Percentiles rank a stretch among this genome's conserved stretches.
Evolutionary conservation across 2,329 filamentous ascomycete species (phyloP).

Genomic region (Calonectria montana): DNA sequence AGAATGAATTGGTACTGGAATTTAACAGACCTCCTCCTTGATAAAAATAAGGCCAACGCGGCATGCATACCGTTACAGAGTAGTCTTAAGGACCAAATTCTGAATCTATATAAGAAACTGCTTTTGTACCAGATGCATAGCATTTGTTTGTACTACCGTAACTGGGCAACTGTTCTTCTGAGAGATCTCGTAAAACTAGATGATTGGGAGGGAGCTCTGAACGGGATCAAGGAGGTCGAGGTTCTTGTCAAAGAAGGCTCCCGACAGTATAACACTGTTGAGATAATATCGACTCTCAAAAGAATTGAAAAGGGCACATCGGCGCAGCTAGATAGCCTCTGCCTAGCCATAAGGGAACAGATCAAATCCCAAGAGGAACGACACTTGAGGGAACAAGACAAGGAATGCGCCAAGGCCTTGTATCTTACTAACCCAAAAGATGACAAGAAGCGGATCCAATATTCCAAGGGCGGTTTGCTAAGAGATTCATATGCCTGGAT

Average conservation of each 20-base stretch:
- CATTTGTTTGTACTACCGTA: conserved; percentile 49
- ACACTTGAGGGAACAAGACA: background rate
- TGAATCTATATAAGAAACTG: conserved; percentile 53
- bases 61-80: conserved; percentile 23
- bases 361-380: background rate
- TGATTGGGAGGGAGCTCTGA: conserved; percentile 48
- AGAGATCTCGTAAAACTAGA: conserved; percentile 46
- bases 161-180: conserved; percentile 42
- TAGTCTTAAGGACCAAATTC: conserved; percentile 44
- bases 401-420: background rate
- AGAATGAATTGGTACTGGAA: conserved; percentile 54
- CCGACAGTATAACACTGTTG: conserved; percentile 24
- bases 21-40: conserved; percentile 43
- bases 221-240: conserved; percentile 43
- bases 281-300: background rate
- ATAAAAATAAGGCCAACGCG: conserved; percentile 30
- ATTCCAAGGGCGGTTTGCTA: conserved; percentile 27
- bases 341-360: background rate
- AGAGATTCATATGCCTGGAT: conserved; percentile 48
- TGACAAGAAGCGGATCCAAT: background rate
- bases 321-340: background rate
- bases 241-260: conserved; percentile 16
- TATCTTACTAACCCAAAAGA: background rate
- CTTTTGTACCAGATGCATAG: conserved; percentile 56
- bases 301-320: background rate